Conservation (phyloP, 371 early-diverging fungal species). For the Rhizopus delemar region DNA sequence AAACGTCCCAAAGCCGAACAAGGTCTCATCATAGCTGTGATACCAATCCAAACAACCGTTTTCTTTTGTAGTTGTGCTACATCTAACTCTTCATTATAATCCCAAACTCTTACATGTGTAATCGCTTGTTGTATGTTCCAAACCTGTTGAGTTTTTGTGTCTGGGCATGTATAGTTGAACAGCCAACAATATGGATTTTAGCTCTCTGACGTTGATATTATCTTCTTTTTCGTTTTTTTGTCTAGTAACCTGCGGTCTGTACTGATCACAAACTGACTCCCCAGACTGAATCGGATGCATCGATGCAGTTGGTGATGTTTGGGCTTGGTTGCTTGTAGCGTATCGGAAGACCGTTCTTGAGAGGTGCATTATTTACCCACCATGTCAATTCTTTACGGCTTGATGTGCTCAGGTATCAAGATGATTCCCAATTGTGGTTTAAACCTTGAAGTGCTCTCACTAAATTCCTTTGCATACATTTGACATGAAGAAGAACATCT, state of each 20-base stretch:
- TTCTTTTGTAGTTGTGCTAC: conserved; percentile 9
- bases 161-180: conserved; percentile 8
- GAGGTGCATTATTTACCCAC: neutral
- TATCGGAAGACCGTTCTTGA: conserved; percentile 10
- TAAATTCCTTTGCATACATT: neutral
- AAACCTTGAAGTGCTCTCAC: neutral
- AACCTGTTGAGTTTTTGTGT: neutral
- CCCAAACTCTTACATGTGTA: neutral
- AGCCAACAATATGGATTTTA: conserved; percentile 18
- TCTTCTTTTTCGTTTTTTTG: conserved; percentile 3
- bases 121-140: neutral
- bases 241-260: conserved; percentile 21
- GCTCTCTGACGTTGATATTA: conserved; percentile 26
- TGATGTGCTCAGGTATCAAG: too few species aligned
- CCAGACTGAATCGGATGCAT: conserved; percentile 19
- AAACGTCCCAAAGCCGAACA: neutral
- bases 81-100: neutral
- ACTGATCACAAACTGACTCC: neutral
- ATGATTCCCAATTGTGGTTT: neutral
- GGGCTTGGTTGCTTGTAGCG: neutral
- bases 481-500: neutral
- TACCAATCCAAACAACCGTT: neutral
- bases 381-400: neutral
- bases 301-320: conserved; percentile 4
- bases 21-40: conserved; percentile 1